Conservation (phyloP, 352 stramenopile genomes). For the Globisporangium spiculum region DNA sequence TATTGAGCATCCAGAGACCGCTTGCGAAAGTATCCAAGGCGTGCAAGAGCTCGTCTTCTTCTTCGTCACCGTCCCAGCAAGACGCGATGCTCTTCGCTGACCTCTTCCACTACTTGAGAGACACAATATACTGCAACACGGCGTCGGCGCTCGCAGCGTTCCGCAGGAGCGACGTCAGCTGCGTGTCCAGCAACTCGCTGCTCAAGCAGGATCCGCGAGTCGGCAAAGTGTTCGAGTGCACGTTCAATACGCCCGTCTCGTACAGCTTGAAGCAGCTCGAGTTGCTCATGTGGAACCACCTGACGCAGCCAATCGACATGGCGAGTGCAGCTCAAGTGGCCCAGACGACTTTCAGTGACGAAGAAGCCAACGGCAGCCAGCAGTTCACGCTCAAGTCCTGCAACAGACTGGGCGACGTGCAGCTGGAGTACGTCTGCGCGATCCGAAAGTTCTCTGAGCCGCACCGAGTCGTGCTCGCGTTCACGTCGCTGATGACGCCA, state of each 20-base stretch:
- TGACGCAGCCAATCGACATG: not conserved
- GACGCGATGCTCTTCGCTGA: conserved; percentile 1
- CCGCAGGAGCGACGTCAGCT: not conserved
- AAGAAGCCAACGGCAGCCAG: not conserved
- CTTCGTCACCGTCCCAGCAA: not conserved
- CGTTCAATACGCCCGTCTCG: conserved; percentile 8
- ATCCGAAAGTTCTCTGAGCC: conserved; percentile 5
- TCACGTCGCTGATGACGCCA: conserved; percentile 1
- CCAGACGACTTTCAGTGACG: not conserved
- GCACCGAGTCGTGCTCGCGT: not conserved
- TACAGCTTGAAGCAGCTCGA: not conserved
- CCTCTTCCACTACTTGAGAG: conserved; percentile 7
- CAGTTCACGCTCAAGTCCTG: not conserved
- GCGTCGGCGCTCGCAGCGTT: not conserved
- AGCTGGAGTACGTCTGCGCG: not conserved
- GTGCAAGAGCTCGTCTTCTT: not conserved
- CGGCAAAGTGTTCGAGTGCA: conserved; percentile 9
- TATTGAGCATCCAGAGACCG: not conserved
- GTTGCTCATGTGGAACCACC: not conserved
- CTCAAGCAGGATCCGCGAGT: not conserved
- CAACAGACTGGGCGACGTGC: not conserved
- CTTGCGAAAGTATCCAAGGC: not conserved
- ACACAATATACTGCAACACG: conserved; percentile 3
- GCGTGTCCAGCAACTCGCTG: conserved; percentile 12
- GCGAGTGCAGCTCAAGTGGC: not conserved